Percentiles rank a stretch among this genome's conserved stretches.
Evolutionary conservation across 495 filamentous ascomycete genomes (phyloP).

Genomic region (Cryomyces minteri): DNA sequence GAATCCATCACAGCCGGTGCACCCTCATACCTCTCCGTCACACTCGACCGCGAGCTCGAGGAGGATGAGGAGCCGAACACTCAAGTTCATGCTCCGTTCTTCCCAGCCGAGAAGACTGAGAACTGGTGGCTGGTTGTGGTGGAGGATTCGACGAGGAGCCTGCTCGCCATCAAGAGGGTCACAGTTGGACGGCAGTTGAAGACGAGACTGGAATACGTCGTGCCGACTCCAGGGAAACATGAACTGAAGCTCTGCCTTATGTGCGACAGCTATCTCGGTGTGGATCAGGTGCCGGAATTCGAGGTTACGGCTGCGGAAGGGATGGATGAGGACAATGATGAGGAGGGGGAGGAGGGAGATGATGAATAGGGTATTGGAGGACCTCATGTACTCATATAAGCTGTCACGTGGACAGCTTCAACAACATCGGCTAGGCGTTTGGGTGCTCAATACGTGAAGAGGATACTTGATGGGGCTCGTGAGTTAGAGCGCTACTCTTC

Average conservation of each 20-base stretch:
- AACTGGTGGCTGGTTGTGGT: conserved; percentile 96
- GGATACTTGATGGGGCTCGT: too few relatives aligned
- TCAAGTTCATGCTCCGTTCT: conserved; percentile 90
- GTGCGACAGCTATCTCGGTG: conserved; percentile 94
- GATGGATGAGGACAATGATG: conserved; percentile 86
- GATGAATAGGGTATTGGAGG: conserved; percentile 4
- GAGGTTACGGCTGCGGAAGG: conserved; percentile 72
- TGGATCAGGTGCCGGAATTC: conserved; percentile 89
- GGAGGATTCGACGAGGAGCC: conserved; percentile 62
- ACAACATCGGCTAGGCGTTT: too few relatives aligned
- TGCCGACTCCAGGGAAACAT: conserved; percentile 69
- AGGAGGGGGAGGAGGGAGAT: conserved; percentile 57
- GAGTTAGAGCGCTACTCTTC: too few relatives aligned
- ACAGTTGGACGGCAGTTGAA: conserved; percentile 66
- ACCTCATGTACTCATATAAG: too few relatives aligned
- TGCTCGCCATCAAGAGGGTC: conserved; percentile 87
- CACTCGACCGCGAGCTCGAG: conserved; percentile 68
- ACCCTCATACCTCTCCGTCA: conserved; percentile 69
- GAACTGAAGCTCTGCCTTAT: conserved; percentile 85
- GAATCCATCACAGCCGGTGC: conserved; percentile 63
- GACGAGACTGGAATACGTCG: conserved; percentile 68
- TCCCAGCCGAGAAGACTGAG: conserved; percentile 82
- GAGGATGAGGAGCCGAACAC: conserved; percentile 56
- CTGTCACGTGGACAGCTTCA: too few relatives aligned
- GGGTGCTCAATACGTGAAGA: too few relatives aligned